Base-by-base conservation (phyloP, 1,139 yeast genomes). In the Kodamaea alishanica region DNA sequence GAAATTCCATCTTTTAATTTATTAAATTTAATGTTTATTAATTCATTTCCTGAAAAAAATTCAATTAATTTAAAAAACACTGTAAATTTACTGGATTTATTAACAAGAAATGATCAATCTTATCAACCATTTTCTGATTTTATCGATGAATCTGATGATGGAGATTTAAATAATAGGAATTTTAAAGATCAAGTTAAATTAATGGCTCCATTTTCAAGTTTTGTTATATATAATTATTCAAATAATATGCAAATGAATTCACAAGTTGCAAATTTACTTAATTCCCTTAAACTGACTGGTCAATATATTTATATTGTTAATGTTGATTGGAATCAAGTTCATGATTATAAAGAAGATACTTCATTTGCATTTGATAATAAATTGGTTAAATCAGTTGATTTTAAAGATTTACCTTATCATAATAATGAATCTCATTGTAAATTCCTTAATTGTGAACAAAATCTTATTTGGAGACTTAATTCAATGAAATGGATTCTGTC, bases 391-490 rank as follows among this genome's bases (percentile, higher is more conserved):
- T 11, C 30, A 11, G 40, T 38, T 3, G 33, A 34, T n/a, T 33
- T 26, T 20, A 36, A 24, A 6, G 24, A 20, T 7, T 23, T 41
- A 24, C 33, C 24, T 7, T 24, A 24, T 12, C 39, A 30, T 9
- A 24, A 30, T 27, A 33, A 38, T 22, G 28, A 33, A 9, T 15
- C 38, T 10, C 24, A 50, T 12, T 56, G 61, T 33, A 54, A 60
- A 34, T 47, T 63, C 28, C 54, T 63, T 33, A 54, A 57, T 36
- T 57, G 61, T 52, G 73, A 68, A 47, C 73, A 68, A 43, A 61
- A 64, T 34, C 48, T 66, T 33, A 55, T 67, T 30, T 65, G 71
- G 70, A 60, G 55, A 43, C 51, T 61, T 37, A 61, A 67, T 44
- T 56, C 63, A 26, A 54, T 58, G 58, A 60, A 56, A 41, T 56